These are phyloP conservation scores for Paramecium sexaurelia DNA, from an alignment of 73 alveolate genomes.

Conservation along the genomic window DNA sequence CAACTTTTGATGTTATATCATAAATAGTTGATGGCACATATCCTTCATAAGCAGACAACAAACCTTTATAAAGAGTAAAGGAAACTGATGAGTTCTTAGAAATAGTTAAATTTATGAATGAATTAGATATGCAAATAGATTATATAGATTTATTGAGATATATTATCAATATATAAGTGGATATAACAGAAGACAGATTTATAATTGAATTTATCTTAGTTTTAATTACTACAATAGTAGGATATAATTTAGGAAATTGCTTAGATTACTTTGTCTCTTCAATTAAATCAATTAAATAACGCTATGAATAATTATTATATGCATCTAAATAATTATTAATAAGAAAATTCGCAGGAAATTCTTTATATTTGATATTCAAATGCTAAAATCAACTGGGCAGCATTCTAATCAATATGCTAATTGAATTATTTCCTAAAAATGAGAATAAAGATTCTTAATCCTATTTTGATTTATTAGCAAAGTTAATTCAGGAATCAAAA, in stretches of 20 bases:
- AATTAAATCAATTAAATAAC: background rate
- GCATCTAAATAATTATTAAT: background rate
- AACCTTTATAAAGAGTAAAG: constrained; percentile 28
- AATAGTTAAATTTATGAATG: background rate
- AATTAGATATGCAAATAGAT: background rate
- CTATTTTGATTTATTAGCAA: constrained; percentile 68
- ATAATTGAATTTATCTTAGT: background rate
- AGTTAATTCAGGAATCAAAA: constrained; percentile 62
- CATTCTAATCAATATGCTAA: constrained; percentile 3
- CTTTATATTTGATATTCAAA: background rate
- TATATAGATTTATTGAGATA: background rate
- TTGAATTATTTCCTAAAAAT: constrained; percentile 38
- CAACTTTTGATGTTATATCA: background rate
- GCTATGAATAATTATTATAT: constrained; percentile 5
- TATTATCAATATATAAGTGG: background rate
- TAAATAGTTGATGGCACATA: background rate
- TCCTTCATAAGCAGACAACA: background rate
- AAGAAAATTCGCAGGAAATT: background rate
- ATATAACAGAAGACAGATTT: constrained; percentile 1
- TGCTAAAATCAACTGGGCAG: background rate
- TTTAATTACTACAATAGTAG: background rate
- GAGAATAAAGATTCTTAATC: constrained; percentile 56
- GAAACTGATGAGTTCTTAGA: constrained; percentile 6
- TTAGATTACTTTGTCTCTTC: background rate
- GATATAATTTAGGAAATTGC: background rate